Evolutionary conservation across 2,329 filamentous ascomycete species (phyloP).

Genomic region (Pseudogymnoascus sp.): DNA sequence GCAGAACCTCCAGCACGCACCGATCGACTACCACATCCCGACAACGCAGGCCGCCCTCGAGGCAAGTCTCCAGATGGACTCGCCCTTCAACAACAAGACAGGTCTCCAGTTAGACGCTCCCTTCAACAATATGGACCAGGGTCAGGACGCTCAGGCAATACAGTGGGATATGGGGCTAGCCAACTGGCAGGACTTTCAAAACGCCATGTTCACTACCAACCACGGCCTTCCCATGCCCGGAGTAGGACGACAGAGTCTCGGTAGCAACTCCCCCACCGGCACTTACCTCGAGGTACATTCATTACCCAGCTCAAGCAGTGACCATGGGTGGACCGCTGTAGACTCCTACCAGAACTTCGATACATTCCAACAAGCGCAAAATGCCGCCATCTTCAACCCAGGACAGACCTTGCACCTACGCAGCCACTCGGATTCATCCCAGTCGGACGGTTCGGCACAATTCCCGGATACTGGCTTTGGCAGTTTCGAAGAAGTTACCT

Average conservation of each 20-base stretch:
- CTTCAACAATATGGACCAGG: slow-evolving; percentile 51
- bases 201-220: slow-evolving; percentile 49
- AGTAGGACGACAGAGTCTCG: slow-evolving; percentile 41
- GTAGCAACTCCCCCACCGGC: slow-evolving; percentile 64
- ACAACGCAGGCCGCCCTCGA: slow-evolving; percentile 57
- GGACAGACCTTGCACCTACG: slow-evolving; percentile 83
- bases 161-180: slow-evolving; percentile 60
- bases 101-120: slow-evolving; percentile 48
- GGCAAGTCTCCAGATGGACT: slow-evolving; percentile 52
- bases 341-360: slow-evolving; percentile 66
- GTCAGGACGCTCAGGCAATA: slow-evolving; percentile 46
- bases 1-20: slow-evolving; percentile 27
- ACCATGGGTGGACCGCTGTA: slow-evolving; percentile 80
- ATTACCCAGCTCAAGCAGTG: slow-evolving; percentile 68
- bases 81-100: slow-evolving; percentile 50
- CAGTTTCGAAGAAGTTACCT: slow-evolving; percentile 72
- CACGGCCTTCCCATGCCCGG: slow-evolving; percentile 40
- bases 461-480: slow-evolving; percentile 51
- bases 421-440: slow-evolving; percentile 78
- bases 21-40: slow-evolving; percentile 35
- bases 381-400: slow-evolving; percentile 74
- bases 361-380: slow-evolving; percentile 53
- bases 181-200: slow-evolving; percentile 74
- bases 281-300: slow-evolving; percentile 83
- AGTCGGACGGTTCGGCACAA: slow-evolving; percentile 60